These are phyloP conservation scores for Erodium moschatum DNA, from an alignment of 441 rosid species.

Conservation along the genomic window DNA sequence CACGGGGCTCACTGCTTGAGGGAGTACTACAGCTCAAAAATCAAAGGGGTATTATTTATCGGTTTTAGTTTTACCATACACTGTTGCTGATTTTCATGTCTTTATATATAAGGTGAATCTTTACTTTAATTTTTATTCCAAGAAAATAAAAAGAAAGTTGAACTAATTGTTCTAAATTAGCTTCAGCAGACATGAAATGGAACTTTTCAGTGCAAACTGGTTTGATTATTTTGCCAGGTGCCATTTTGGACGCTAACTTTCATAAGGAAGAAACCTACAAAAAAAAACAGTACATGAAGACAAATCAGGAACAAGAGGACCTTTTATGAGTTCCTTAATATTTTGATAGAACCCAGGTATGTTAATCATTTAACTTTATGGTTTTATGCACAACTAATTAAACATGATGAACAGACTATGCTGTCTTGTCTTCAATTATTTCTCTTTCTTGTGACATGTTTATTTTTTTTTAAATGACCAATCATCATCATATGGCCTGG, in stretches of 20 bases:
- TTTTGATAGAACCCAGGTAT: background rate
- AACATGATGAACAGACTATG: background rate
- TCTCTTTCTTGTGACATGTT: background rate
- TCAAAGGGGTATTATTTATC: too few species aligned
- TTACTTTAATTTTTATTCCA: background rate
- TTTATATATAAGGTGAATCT: background rate
- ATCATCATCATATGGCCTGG: conserved; percentile 1
- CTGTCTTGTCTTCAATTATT: background rate
- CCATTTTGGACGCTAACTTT: too few species aligned
- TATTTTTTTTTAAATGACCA: background rate
- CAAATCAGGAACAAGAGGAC: too few species aligned
- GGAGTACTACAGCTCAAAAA: too few species aligned
- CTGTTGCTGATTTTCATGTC: background rate
- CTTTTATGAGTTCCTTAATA: too few species aligned
- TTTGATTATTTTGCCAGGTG: too few species aligned
- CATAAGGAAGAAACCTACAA: too few species aligned
- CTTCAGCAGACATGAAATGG: background rate
- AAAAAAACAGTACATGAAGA: too few species aligned
- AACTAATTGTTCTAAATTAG: background rate
- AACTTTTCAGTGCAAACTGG: too few species aligned
- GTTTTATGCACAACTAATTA: background rate
- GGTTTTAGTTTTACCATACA: background rate
- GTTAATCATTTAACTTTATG: background rate
- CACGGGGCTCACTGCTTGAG: background rate
- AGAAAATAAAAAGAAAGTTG: background rate